Base-by-base conservation (phyloP, 371 early-diverging fungal species). In the Saksenaea vasiformis region DNA sequence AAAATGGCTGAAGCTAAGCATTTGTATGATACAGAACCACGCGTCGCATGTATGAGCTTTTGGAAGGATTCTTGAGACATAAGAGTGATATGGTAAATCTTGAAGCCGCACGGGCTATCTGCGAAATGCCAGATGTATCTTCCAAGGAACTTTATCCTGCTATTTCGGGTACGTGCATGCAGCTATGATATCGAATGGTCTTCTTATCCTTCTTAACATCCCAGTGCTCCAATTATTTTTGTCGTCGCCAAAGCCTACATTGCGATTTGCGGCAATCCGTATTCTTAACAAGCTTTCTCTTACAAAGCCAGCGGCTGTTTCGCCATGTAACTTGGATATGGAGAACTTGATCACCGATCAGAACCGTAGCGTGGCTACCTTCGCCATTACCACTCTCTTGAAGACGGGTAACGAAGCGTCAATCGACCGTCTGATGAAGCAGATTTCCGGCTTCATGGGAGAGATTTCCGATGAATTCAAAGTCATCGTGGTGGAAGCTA, bases 391-490 rank as follows among this genome's bases (percentile, higher is more conserved):
- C 2, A 98, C 98, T 10, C 77, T 99, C 62, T 83, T 99, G 31
- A 98, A 99, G 90, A 98, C 98, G 8, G 99, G 99, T 28, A 99
- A 94, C 73, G 99, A 98, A 71, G 92, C 95, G 8, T 92, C 93
- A 27, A 97, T 99, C 13, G 99, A 99, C 73, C 88, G 98, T 19
- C 79, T 99, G 65, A 97, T 99, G 95, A 96, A 97, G 85, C 98
- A 97, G 74, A 97, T 98, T 69, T 87, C 93, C 53, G 90, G 93
- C 11, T 97, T 97, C 69, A 96, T 99, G 95, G 83, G 90, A 41
- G 98, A 98, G 68, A 98, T 99, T 62, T 92, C 96, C 38, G 98
- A 98, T 72, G 99, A 98, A 70, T 98, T 98, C 87, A 97, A 98
- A 82, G 91, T 96, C 38, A 95, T 98, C 67, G 95, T 99, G 3